These are phyloP conservation scores for Paraurostyla sp. DNA, from an alignment of 73 alveolate species.

Conservation along the genomic window DNA sequence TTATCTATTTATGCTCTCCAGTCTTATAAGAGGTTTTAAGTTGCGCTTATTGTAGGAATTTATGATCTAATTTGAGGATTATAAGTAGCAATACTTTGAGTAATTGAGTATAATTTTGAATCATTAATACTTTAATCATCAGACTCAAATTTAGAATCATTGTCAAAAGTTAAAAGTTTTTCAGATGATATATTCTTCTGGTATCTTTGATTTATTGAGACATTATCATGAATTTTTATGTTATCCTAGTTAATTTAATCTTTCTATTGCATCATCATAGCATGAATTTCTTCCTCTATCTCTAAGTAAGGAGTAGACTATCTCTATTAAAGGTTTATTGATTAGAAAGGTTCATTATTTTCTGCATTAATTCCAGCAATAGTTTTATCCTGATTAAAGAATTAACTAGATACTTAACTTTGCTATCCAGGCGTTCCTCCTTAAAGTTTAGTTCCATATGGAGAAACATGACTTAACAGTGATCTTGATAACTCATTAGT, in stretches of 20 bases:
- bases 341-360: neutral
- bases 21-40: constrained; percentile 28
- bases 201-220: neutral
- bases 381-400: no score
- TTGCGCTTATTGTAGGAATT: constrained; percentile 34
- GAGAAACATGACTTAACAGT: neutral
- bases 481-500: constrained; percentile 15
- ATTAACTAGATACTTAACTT: no score
- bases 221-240: neutral
- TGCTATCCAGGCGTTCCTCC: no score
- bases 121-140: neutral
- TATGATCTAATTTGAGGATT: neutral
- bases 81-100: constrained; percentile 7
- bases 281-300: constrained; percentile 51
- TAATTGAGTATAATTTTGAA: constrained; percentile 22
- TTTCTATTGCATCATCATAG: constrained; percentile 2
- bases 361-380: neutral
- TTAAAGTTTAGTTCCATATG: no score
- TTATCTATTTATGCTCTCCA: constrained; percentile 27
- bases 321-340: neutral
- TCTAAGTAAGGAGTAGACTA: constrained; percentile 17
- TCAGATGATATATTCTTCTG: neutral
- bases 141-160: neutral
- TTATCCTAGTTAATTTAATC: neutral
- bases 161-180: neutral